These are phyloP conservation scores for Fusarium buxicola DNA, from an alignment of 2,329 filamentous ascomycete species.

Conservation along the genomic window DNA sequence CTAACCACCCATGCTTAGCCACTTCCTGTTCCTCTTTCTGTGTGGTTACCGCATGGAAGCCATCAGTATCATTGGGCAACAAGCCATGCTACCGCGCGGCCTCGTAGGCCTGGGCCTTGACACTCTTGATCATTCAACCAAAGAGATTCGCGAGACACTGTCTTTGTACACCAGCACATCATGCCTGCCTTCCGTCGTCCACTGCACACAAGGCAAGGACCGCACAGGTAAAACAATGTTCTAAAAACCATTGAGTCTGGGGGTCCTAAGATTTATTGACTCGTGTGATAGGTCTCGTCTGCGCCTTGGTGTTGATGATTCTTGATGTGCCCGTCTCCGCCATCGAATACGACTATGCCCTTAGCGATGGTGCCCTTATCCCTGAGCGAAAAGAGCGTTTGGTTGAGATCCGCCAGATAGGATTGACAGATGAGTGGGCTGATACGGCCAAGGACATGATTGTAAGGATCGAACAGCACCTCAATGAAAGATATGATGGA, in stretches of 20 bases:
- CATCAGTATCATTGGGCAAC: conserved; percentile 73
- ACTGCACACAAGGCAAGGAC: conserved; percentile 93
- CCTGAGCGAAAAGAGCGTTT: conserved; percentile 72
- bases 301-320: conserved; percentile 75
- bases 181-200: conserved; percentile 75
- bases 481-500: conserved; percentile 73
- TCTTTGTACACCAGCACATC: conserved; percentile 46
- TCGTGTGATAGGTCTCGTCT: conserved; percentile 71
- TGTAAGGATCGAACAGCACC: conserved; percentile 64
- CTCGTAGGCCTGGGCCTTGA: conserved; percentile 76
- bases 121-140: conserved; percentile 74
- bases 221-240: conserved; percentile 56
- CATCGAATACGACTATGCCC: conserved; percentile 77
- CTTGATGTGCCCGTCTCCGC: conserved; percentile 67
- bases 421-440: conserved; percentile 79
- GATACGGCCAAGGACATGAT: conserved; percentile 74
- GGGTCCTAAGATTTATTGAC: background rate
- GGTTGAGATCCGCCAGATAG: conserved; percentile 75
- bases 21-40: conserved; percentile 70
- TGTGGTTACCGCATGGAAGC: conserved; percentile 76
- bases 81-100: conserved; percentile 79
- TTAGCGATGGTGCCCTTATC: conserved; percentile 70
- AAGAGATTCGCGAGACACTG: conserved; percentile 64
- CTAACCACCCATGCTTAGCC: conserved; percentile 39
- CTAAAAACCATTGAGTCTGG: no score